A percentile compares a stretch with the other conserved stretches of the same genome.
Conservation (phyloP, 352 stramenopile genomes). For the Phytopythium ostracodes region DNA sequence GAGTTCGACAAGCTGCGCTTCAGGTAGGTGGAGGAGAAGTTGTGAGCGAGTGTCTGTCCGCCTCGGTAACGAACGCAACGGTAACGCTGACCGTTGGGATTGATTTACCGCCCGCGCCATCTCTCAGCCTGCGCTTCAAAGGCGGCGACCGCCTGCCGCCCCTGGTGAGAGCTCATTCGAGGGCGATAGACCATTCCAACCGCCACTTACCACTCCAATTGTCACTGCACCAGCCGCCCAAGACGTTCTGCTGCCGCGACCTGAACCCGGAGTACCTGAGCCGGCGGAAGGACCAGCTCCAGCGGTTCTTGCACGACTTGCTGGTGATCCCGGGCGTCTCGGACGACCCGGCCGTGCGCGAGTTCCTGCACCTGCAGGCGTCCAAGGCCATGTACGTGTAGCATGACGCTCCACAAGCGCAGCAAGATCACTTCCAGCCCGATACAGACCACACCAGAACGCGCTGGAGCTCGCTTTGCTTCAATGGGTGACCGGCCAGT, state of each 20-base stretch:
- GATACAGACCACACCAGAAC: background rate
- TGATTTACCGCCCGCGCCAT: background rate
- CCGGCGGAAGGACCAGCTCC: slow-evolving; percentile 44
- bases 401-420: background rate
- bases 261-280: slow-evolving; percentile 66
- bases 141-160: slow-evolving; percentile 36
- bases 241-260: slow-evolving; percentile 70
- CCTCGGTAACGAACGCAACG: slow-evolving; percentile 7
- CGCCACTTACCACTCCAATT: background rate
- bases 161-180: slow-evolving; percentile 16
- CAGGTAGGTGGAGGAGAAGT: slow-evolving; percentile 31
- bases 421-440: background rate
- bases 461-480: background rate
- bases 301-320: slow-evolving; percentile 54
- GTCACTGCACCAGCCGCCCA: slow-evolving; percentile 36
- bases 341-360: slow-evolving; percentile 44
- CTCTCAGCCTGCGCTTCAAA: slow-evolving; percentile 38
- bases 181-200: background rate
- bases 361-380: slow-evolving; percentile 62
- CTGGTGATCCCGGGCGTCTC: slow-evolving; percentile 60
- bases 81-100: slow-evolving; percentile 4
- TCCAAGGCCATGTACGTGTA: slow-evolving; percentile 63
- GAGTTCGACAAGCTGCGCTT: slow-evolving; percentile 56
- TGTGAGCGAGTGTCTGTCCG: background rate
- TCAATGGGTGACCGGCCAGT: background rate